phyloP scores from a whole-genome alignment of 371 early-diverging fungal species.

The Nematocida major region DNA sequence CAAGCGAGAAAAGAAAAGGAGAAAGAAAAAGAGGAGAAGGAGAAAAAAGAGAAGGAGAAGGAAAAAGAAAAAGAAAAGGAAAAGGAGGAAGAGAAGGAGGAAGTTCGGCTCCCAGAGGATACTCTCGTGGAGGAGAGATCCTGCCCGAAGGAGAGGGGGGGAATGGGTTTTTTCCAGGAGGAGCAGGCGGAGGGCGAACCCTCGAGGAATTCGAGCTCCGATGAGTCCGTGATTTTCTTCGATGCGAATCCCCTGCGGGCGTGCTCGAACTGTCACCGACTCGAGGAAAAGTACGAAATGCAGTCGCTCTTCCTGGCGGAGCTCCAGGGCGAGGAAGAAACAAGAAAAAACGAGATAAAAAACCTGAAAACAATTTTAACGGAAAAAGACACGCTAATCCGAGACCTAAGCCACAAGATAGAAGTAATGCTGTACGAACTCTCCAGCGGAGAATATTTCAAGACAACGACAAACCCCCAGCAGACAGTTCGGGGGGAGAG shows the following conservation, averaged over 20 bases:
- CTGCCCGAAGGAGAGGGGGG: neutral
- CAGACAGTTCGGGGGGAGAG: neutral
- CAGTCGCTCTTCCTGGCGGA: neutral
- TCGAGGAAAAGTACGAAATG: slow-evolving; percentile 14
- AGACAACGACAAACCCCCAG: slow-evolving; percentile 9
- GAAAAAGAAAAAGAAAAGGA: neutral
- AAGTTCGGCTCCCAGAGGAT: neutral
- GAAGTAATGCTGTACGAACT: slow-evolving; percentile 39
- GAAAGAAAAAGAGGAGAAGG: neutral
- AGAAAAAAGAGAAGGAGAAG: neutral
- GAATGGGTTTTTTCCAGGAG: too few species aligned
- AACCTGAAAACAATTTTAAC: neutral
- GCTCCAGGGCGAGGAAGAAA: too few species aligned
- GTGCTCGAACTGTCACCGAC: neutral
- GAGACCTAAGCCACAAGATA: slow-evolving; percentile 43
- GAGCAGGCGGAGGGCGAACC: too few species aligned
- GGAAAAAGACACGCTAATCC: slow-evolving; percentile 25
- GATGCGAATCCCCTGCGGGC: neutral
- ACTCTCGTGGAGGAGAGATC: neutral
- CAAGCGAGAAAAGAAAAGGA: neutral
- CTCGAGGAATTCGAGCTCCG: neutral
- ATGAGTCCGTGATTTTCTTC: neutral
- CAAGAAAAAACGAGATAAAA: neutral
- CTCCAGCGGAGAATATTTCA: slow-evolving; percentile 30
- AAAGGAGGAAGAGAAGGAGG: neutral